Evolutionary conservation across 495 filamentous ascomycete genomes (phyloP).

Genomic region (Podospora anserina): DNA sequence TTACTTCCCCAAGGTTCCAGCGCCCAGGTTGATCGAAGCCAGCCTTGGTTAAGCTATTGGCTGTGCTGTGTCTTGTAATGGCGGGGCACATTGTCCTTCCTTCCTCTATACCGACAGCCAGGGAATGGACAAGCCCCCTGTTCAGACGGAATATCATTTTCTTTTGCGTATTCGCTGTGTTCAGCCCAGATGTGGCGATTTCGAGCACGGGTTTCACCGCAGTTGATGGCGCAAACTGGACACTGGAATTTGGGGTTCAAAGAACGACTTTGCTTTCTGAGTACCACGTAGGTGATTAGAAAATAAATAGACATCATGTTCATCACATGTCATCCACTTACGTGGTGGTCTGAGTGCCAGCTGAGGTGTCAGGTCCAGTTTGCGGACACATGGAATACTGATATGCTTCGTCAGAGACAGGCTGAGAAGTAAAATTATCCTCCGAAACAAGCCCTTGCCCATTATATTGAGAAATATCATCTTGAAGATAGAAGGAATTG

Average conservation of each 20-base stretch:
- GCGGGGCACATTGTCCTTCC: slow-evolving; percentile 3
- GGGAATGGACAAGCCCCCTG: neutral
- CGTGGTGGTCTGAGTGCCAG: neutral
- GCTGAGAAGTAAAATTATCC: neutral
- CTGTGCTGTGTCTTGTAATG: neutral
- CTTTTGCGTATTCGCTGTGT: neutral
- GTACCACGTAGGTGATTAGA: neutral
- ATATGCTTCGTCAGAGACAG: neutral
- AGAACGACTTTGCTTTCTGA: neutral
- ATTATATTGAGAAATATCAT: neutral
- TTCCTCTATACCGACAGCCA: neutral
- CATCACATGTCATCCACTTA: neutral
- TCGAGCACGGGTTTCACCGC: neutral
- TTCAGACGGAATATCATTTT: slow-evolving; percentile 1
- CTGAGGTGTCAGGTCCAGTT: neutral
- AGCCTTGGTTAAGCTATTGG: neutral
- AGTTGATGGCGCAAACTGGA: neutral
- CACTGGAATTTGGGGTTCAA: neutral
- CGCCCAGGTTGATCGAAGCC: neutral
- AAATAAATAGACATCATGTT: neutral
- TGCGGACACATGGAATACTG: neutral
- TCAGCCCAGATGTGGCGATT: slow-evolving; percentile 1
- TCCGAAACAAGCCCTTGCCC: neutral
- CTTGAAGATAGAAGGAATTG: neutral
- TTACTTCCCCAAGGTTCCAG: neutral